phyloP scores from a whole-genome alignment of 2,329 filamentous ascomycete genomes.

The Leptodontidium sp. region DNA sequence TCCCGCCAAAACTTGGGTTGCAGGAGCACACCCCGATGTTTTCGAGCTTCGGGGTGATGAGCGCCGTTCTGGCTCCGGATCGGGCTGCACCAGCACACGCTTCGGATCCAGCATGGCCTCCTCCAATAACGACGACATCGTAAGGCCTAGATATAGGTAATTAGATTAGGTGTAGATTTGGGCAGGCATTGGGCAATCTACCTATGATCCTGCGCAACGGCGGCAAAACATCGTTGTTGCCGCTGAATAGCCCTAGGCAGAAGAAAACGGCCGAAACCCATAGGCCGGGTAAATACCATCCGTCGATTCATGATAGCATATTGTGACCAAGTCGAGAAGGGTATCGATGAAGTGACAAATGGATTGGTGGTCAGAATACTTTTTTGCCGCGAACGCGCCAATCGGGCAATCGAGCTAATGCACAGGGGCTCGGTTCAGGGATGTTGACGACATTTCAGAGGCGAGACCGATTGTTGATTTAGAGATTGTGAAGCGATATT shows the following conservation, averaged over 20 bases:
- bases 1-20: slow-evolving; percentile 97
- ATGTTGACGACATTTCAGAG: slow-evolving; percentile 5
- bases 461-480: background rate
- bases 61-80: slow-evolving; percentile 84
- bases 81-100: slow-evolving; percentile 91
- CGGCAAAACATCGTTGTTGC: slow-evolving; percentile 38
- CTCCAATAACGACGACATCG: slow-evolving; percentile 95
- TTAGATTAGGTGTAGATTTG: background rate
- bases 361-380: background rate
- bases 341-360: background rate
- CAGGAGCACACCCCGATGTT: slow-evolving; percentile 96
- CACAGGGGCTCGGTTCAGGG: slow-evolving; percentile 5
- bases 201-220: slow-evolving; percentile 34
- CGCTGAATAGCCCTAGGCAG: slow-evolving; percentile 22
- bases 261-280: slow-evolving; percentile 20
- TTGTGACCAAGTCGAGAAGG: background rate
- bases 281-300: slow-evolving; percentile 25
- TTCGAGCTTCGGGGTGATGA: slow-evolving; percentile 86
- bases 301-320: slow-evolving; percentile 43
- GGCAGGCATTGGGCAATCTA: slow-evolving; percentile 21
- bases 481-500: background rate
- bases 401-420: slow-evolving; percentile 7
- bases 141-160: slow-evolving; percentile 53
- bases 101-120: slow-evolving; percentile 94
- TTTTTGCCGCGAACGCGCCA: slow-evolving; percentile 18